phyloP scores from a whole-genome alignment of 768 basidiomycete genomes.

The Tylopilus cervinicoccineus region DNA sequence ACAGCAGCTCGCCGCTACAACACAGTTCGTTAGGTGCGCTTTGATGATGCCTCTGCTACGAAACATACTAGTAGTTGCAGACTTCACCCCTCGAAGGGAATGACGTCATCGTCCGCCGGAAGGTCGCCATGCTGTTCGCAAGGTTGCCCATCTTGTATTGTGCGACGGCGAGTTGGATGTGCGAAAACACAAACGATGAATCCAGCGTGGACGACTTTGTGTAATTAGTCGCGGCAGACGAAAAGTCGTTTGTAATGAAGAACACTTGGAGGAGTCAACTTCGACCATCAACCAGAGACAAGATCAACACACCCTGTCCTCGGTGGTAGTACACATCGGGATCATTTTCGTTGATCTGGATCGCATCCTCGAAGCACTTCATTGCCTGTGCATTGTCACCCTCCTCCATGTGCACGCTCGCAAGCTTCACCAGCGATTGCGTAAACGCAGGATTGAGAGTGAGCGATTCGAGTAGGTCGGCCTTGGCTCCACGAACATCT shows the following conservation, averaged over 20 bases:
- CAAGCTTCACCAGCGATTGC: constrained; percentile 94
- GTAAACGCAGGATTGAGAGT: constrained; percentile 64
- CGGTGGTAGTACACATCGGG: constrained; percentile 99
- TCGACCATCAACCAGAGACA: background rate
- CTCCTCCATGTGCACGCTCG: constrained; percentile 96
- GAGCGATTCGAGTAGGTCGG: constrained; percentile 76
- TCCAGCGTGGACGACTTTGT: constrained; percentile 86
- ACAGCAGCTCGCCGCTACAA: constrained; percentile 82
- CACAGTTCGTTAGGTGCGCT: background rate
- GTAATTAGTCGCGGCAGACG: constrained; percentile 86
- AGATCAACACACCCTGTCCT: constrained; percentile 67
- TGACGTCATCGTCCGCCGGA: constrained; percentile 75
- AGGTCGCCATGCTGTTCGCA: constrained; percentile 84
- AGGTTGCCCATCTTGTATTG: constrained; percentile 87
- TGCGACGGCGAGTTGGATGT: constrained; percentile 96
- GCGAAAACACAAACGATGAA: constrained; percentile 87
- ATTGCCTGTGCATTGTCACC: constrained; percentile 78
- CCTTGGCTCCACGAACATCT: constrained; percentile 77
- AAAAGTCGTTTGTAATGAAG: constrained; percentile 92
- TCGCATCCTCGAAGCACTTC: constrained; percentile 87
- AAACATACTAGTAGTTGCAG: constrained; percentile 87
- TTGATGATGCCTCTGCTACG: background rate
- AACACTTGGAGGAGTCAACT: constrained; percentile 49
- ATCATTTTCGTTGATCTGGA: constrained; percentile 75
- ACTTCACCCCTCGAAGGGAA: constrained; percentile 90